Conservation (phyloP, 257 asterid species). For the Solanum sejunctum region DNA sequence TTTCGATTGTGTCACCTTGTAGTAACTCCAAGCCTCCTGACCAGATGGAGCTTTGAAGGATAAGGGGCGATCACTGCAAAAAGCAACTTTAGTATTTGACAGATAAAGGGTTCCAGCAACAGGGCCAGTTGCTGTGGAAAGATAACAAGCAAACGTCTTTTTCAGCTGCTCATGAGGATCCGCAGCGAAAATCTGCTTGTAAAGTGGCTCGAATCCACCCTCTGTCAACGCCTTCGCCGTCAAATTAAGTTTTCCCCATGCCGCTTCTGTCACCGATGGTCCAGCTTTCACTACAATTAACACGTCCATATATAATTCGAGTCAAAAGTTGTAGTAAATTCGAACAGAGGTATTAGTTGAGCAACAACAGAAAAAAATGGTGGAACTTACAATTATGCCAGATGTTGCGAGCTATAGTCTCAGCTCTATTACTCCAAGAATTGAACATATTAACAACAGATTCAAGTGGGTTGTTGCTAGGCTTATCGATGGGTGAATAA, state of each 20-base stretch:
- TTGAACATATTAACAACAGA: constrained; percentile 42
- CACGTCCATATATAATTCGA: background rate
- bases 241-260: constrained; percentile 79
- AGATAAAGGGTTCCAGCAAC: constrained; percentile 78
- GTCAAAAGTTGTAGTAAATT: background rate
- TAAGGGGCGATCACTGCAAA: constrained; percentile 80
- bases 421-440: constrained; percentile 57
- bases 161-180: constrained; percentile 54
- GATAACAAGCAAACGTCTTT: constrained; percentile 75
- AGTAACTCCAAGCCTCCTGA: constrained; percentile 74
- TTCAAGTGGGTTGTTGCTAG: constrained; percentile 46
- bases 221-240: constrained; percentile 60
- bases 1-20: constrained; percentile 37
- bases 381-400: constrained; percentile 57
- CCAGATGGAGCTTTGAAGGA: constrained; percentile 77
- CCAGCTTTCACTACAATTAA: constrained; percentile 46
- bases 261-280: constrained; percentile 56
- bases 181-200: constrained; percentile 41
- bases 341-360: too few species aligned
- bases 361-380: too few species aligned
- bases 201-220: constrained; percentile 77
- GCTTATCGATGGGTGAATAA: constrained; percentile 38
- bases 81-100: constrained; percentile 51
- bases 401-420: constrained; percentile 43
- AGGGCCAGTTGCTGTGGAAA: constrained; percentile 82